Percentiles rank a stretch among this genome's conserved stretches.
These are phyloP conservation scores for Ramichloridium luteum DNA, from an alignment of 2,329 filamentous ascomycete species.

Conservation along the genomic window DNA sequence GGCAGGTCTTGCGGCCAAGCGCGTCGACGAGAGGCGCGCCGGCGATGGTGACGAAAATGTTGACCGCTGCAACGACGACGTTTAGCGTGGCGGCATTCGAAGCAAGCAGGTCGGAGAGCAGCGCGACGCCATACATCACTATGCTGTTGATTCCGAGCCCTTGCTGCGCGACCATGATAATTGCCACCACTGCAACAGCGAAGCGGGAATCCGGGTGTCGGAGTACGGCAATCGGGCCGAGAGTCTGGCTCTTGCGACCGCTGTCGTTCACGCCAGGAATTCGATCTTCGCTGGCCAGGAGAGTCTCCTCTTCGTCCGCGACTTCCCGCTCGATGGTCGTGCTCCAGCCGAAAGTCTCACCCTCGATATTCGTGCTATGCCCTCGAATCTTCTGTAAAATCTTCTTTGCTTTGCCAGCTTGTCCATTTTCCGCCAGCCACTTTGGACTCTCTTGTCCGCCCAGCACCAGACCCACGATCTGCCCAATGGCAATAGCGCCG, in stretches of 20 bases:
- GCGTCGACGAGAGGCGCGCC: constrained; percentile 79
- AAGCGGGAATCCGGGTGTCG: constrained; percentile 59
- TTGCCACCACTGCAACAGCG: constrained; percentile 78
- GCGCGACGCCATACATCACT: constrained; percentile 94
- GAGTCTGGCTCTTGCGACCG: constrained; percentile 19
- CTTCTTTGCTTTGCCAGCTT: constrained; percentile 48
- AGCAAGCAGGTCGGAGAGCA: constrained; percentile 69
- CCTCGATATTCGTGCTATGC: constrained; percentile 51
- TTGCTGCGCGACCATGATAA: constrained; percentile 88
- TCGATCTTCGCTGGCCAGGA: constrained; percentile 9
- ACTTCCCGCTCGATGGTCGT: constrained; percentile 18
- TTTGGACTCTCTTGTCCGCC: constrained; percentile 70
- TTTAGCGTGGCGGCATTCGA: constrained; percentile 73
- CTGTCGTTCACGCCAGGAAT: no score
- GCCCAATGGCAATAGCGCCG: constrained; percentile 52
- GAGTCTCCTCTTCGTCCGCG: constrained; percentile 52
- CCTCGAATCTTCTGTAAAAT: constrained; percentile 69
- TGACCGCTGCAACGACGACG: constrained; percentile 75
- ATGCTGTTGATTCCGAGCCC: constrained; percentile 89
- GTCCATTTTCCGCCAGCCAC: constrained; percentile 62
- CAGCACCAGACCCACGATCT: constrained; percentile 59
- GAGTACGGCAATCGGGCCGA: constrained; percentile 45
- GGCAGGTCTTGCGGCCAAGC: constrained; percentile 73
- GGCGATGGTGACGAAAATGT: constrained; percentile 67
- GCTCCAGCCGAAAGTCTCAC: constrained; percentile 51